Conservation (phyloP, 805 yeast species). For the Yarrowia osloensis region DNA sequence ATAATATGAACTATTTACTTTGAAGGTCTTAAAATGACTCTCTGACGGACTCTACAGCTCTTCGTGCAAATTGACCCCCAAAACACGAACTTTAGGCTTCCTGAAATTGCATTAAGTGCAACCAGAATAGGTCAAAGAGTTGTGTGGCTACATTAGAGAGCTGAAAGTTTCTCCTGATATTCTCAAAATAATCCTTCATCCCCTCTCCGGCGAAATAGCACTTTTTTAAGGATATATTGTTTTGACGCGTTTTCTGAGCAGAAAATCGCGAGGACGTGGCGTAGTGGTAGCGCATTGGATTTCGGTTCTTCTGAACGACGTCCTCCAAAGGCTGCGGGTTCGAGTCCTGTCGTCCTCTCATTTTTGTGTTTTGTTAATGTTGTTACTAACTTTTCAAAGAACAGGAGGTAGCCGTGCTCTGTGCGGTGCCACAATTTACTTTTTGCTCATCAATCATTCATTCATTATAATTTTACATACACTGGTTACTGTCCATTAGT, state of each 20-base stretch:
- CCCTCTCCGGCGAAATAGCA: neutral
- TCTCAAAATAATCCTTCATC: neutral
- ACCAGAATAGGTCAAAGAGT: too few species aligned
- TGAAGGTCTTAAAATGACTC: too few species aligned
- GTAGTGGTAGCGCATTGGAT: slow-evolving; percentile 21
- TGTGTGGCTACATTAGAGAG: neutral
- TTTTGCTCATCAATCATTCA: neutral
- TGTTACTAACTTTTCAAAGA: too few species aligned
- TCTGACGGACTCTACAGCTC: too few species aligned
- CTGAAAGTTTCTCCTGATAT: neutral
- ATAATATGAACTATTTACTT: too few species aligned
- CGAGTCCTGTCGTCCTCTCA: slow-evolving; percentile 24
- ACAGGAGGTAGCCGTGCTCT: too few species aligned
- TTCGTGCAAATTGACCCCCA: too few species aligned
- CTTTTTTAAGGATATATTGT: neutral
- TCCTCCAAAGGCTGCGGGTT: slow-evolving; percentile 24
- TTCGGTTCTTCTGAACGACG: slow-evolving; percentile 21
- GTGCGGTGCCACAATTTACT: too few species aligned
- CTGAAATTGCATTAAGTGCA: neutral
- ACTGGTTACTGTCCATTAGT: neutral
- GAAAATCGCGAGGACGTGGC: neutral
- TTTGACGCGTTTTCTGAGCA: neutral
- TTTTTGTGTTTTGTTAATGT: neutral
- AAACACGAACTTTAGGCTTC: neutral
- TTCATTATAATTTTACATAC: neutral